phyloP scores from a whole-genome alignment of 805 yeast species.

The Jamesozyma gamospora region DNA sequence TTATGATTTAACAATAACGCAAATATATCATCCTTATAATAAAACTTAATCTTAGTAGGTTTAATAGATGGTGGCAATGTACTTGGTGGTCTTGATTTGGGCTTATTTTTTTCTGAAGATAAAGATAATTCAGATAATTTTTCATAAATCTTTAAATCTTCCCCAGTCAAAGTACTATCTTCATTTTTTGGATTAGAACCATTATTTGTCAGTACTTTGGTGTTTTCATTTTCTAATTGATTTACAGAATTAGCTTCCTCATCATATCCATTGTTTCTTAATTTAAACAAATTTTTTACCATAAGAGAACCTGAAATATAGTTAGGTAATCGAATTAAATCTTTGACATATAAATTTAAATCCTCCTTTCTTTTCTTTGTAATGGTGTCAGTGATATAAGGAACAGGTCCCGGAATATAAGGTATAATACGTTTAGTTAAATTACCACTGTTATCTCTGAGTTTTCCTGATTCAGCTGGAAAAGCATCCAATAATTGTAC shows the following conservation, averaged over 20 bases:
- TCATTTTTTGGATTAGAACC: not conserved
- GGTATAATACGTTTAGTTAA: slow-evolving; percentile 76
- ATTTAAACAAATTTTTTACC: slow-evolving; percentile 62
- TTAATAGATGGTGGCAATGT: slow-evolving; percentile 19
- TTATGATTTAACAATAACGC: slow-evolving; percentile 49
- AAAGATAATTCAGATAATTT: slow-evolving; percentile 22
- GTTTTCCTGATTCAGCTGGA: slow-evolving; percentile 86
- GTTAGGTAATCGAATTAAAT: slow-evolving; percentile 59
- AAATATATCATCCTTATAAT: slow-evolving; percentile 72
- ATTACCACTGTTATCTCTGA: slow-evolving; percentile 36
- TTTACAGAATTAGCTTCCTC: slow-evolving; percentile 3
- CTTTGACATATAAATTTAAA: slow-evolving; percentile 46
- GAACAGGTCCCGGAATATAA: slow-evolving; percentile 90
- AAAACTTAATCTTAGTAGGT: slow-evolving; percentile 54
- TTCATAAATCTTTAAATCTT: slow-evolving; percentile 23
- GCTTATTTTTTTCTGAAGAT: slow-evolving; percentile 1
- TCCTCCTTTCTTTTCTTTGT: slow-evolving; percentile 46
- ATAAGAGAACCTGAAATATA: slow-evolving; percentile 62
- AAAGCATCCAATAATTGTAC: slow-evolving; percentile 69
- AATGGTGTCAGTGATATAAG: slow-evolving; percentile 74
- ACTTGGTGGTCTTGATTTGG: slow-evolving; percentile 26
- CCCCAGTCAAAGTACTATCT: slow-evolving; percentile 23
- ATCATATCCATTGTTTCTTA: slow-evolving; percentile 32
- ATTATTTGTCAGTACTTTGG: slow-evolving; percentile 2
- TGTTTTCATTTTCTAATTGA: not conserved